Conservation (phyloP, 768 basidiomycete genomes). For the Imleria badia region DNA sequence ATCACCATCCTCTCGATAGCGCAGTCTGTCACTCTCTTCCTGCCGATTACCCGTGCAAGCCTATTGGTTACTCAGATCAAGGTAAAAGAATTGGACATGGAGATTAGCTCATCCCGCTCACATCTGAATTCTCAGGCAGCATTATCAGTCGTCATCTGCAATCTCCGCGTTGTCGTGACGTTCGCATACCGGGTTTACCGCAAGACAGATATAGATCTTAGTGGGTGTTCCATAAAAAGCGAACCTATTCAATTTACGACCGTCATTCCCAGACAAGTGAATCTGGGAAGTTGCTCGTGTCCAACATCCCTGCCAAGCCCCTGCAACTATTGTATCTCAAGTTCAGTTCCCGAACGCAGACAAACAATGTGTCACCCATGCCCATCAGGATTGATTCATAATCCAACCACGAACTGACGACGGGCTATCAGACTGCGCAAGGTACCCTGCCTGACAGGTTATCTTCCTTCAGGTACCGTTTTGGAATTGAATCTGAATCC, state of each 20-base stretch:
- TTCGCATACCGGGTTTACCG: conserved; percentile 13
- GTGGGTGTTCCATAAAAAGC: background rate
- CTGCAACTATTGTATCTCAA: background rate
- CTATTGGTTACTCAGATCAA: conserved; percentile 19
- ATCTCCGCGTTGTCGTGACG: conserved; percentile 21
- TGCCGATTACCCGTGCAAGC: background rate
- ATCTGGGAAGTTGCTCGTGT: background rate
- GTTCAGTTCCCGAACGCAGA: background rate
- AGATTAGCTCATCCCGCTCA: background rate
- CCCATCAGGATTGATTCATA: background rate
- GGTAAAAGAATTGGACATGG: conserved; percentile 4
- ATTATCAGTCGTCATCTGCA: conserved; percentile 19
- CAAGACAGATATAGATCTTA: conserved; percentile 2
- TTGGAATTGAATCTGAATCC: no score
- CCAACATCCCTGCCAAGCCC: background rate
- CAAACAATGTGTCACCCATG: background rate
- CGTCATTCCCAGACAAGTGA: conserved; percentile 4
- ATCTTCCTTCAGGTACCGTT: no score
- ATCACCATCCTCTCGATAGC: conserved; percentile 19
- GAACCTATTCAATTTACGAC: conserved; percentile 15
- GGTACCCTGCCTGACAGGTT: background rate
- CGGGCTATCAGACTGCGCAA: background rate
- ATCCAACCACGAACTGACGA: background rate
- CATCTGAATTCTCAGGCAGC: conserved; percentile 13
- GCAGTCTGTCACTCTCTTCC: conserved; percentile 12